Evolutionary conservation across 106 monocot species (phyloP).

Genomic region (Apostasia ramifera): DNA sequence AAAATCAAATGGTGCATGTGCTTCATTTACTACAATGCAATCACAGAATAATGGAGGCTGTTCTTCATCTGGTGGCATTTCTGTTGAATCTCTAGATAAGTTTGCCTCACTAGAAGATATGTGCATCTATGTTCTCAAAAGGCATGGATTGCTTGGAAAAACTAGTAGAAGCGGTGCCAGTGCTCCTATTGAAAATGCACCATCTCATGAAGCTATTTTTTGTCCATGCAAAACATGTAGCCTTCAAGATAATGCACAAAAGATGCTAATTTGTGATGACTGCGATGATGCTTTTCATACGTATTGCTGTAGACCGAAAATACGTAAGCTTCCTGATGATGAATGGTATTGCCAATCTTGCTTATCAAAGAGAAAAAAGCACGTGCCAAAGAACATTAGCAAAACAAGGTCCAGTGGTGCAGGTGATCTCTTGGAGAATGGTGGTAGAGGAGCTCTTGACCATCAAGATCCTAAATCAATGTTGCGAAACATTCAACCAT

Average conservation of each 20-base stretch:
- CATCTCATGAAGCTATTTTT: conserved; percentile 6
- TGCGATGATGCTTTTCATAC: conserved; percentile 88
- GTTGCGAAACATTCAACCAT: conserved; percentile 39
- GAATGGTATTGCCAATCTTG: conserved; percentile 81
- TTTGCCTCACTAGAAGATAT: conserved; percentile 31
- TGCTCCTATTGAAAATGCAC: conserved; percentile 10
- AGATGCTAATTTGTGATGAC: conserved; percentile 81
- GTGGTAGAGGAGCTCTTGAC: conserved; percentile 10
- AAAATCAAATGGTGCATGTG: conserved; percentile 9
- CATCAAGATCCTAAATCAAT: conserved; percentile 49
- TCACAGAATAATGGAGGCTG: conserved; percentile 12
- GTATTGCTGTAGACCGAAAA: conserved; percentile 50
- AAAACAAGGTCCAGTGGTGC: conserved; percentile 14
- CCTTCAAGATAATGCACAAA: conserved; percentile 16
- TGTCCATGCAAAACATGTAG: conserved; percentile 58
- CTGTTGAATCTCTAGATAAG: conserved; percentile 1
- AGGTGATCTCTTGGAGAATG: conserved; percentile 7
- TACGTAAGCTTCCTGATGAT: conserved; percentile 32
- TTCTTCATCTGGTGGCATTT: conserved; percentile 18
- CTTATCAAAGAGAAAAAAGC: conserved; percentile 45
- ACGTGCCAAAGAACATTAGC: conserved; percentile 7
- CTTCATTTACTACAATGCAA: conserved; percentile 12
- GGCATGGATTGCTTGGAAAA: conserved; percentile 26
- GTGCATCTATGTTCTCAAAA: conserved; percentile 39
- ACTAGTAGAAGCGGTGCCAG: neutral